Conservation (phyloP, 768 basidiomycete genomes). For the Collybia sordida region DNA sequence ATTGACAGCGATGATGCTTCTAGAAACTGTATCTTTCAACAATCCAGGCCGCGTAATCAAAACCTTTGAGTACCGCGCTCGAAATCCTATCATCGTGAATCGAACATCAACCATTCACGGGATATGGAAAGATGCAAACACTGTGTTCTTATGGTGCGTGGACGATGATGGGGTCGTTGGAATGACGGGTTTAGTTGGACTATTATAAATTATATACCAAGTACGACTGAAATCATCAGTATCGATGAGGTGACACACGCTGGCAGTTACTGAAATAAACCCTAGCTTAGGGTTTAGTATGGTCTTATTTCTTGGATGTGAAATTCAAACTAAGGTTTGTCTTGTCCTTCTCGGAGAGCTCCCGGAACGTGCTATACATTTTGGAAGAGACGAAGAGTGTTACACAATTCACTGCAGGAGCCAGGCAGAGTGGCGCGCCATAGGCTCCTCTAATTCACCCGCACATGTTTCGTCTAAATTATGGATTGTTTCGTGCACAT, state of each 20-base stretch:
- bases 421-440: slow-evolving; percentile 29
- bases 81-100: slow-evolving; percentile 61
- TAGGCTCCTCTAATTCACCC: no score
- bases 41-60: slow-evolving; percentile 46
- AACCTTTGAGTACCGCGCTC: slow-evolving; percentile 68
- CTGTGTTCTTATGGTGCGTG: slow-evolving; percentile 55
- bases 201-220: slow-evolving; percentile 6
- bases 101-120: slow-evolving; percentile 47
- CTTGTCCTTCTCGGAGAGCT: slow-evolving; percentile 85
- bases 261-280: no score
- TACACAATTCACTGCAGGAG: slow-evolving; percentile 51
- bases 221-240: neutral
- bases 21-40: slow-evolving; percentile 58
- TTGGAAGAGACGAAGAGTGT: slow-evolving; percentile 57
- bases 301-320: slow-evolving; percentile 88
- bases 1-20: slow-evolving; percentile 74
- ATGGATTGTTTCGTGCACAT: no score
- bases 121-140: slow-evolving; percentile 35
- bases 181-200: slow-evolving; percentile 58
- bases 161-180: slow-evolving; percentile 60
- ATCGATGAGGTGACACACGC: neutral
- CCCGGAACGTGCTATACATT: slow-evolving; percentile 86
- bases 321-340: slow-evolving; percentile 84
- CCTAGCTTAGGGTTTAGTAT: no score
- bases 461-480: no score